A percentile compares a stretch with the other conserved stretches of the same genome.
Conservation (phyloP, 2,329 filamentous ascomycete species). For the Amesomyces nigricolor region DNA sequence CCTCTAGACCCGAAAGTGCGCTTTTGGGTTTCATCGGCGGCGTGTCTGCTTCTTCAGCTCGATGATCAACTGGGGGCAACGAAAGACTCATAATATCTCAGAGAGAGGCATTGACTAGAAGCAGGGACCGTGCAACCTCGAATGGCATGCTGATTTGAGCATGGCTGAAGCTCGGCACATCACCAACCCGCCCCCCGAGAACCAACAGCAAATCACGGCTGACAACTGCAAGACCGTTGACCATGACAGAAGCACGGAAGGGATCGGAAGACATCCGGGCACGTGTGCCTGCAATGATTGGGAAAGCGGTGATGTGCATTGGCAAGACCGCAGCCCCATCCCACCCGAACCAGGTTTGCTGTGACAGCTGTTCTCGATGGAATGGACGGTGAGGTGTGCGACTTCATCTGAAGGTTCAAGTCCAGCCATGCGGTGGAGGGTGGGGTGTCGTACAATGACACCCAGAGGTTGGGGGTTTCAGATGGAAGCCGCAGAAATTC, state of each 20-base stretch:
- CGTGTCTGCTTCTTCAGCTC: background rate
- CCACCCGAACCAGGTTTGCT: conserved; percentile 5
- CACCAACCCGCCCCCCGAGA: background rate
- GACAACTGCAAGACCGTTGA: conserved; percentile 19
- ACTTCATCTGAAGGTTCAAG: conserved; percentile 18
- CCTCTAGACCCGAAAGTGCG: conserved; percentile 11
- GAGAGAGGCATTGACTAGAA: background rate
- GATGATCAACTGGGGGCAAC: too few relatives aligned
- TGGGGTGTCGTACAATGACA: conserved; percentile 10
- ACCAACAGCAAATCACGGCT: conserved; percentile 19
- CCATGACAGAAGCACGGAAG: conserved; percentile 7
- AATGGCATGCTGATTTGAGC: background rate
- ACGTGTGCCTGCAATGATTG: conserved; percentile 18
- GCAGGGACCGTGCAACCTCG: too few relatives aligned
- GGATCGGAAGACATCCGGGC: conserved; percentile 9
- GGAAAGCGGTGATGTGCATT: conserved; percentile 20
- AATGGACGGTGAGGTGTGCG: conserved; percentile 7
- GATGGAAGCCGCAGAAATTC: background rate
- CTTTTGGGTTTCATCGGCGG: conserved; percentile 16
- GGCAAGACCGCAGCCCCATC: conserved; percentile 10
- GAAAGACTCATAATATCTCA: background rate
- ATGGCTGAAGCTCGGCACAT: background rate
- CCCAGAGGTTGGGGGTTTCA: conserved; percentile 20
- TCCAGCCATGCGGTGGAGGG: conserved; percentile 19
- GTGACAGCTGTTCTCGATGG: background rate